Evolutionary conservation across 441 rosid genomes (phyloP).

Genomic region (Adansonia rubrostipa): DNA sequence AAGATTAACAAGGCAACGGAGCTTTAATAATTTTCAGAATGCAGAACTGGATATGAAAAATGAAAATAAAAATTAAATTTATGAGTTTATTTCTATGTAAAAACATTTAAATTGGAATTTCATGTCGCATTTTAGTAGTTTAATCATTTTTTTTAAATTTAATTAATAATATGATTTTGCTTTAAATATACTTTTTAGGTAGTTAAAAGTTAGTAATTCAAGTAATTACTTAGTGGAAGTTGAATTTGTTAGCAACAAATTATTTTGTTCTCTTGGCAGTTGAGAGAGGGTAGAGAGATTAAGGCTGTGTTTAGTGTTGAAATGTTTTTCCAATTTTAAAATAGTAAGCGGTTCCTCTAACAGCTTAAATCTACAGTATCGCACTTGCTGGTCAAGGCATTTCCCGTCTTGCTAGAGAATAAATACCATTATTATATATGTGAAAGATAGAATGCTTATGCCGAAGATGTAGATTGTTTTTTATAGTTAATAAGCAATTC

Average conservation of each 20-base stretch:
- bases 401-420: neutral
- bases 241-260: neutral
- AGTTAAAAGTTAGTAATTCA: neutral
- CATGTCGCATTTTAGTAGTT: neutral
- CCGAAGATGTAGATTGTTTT: neutral
- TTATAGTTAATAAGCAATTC: neutral
- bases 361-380: conserved; percentile 1
- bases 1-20: no score
- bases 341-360: neutral
- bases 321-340: neutral
- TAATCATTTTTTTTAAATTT: no score
- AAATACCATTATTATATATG: neutral
- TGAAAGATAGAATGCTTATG: conserved; percentile 11
- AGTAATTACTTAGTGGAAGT: conserved; percentile 10
- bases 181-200: neutral
- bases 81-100: neutral
- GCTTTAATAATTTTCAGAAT: no score
- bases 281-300: neutral
- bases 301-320: neutral
- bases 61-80: neutral
- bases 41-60: no score
- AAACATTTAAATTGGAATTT: neutral
- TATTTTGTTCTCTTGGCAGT: conserved; percentile 2
- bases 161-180: conserved; percentile 3
- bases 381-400: conserved; percentile 11